A percentile compares a stretch with the other conserved stretches of the same genome.
phyloP scores from a whole-genome alignment of 164 flowering plant genomes.

The Aristolochia fimbriata region DNA sequence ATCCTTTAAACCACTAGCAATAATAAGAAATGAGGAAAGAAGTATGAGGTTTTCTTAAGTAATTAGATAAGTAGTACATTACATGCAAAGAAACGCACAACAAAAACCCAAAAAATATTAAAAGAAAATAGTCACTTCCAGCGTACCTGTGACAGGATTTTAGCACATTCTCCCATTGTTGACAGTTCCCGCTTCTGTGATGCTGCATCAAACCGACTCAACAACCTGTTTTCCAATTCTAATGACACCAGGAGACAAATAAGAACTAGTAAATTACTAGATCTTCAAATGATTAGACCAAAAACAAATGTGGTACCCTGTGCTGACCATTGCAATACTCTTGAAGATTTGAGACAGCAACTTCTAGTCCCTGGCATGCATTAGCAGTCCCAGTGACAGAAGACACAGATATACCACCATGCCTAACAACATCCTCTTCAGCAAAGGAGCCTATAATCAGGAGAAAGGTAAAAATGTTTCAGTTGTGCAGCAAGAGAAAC shows the following conservation, averaged over 20 bases:
- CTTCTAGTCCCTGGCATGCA: conserved; percentile 94
- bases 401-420: conserved; percentile 45
- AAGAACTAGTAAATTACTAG: background rate
- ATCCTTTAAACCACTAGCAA: too few species aligned
- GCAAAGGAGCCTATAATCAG: conserved; percentile 75
- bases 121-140: too few species aligned
- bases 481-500: too few species aligned
- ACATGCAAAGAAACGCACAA: too few species aligned
- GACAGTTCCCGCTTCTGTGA: conserved; percentile 91
- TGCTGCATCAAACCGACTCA: conserved; percentile 90
- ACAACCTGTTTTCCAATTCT: conserved; percentile 96
- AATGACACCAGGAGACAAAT: conserved; percentile 1
- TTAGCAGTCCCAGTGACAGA: conserved; percentile 70
- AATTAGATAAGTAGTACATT: too few species aligned
- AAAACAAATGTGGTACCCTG: too few species aligned
- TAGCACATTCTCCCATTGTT: conserved; percentile 96
- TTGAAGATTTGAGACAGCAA: conserved; percentile 98
- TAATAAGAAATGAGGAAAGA: too few species aligned
- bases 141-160: conserved; percentile 84
- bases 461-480: too few species aligned
- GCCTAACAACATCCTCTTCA: conserved; percentile 95
- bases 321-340: conserved; percentile 90
- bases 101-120: too few species aligned
- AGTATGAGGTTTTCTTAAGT: too few species aligned
- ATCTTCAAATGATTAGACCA: too few species aligned